phyloP scores from a whole-genome alignment of 2,329 filamentous ascomycete species.

The Elsinoe batatas region DNA sequence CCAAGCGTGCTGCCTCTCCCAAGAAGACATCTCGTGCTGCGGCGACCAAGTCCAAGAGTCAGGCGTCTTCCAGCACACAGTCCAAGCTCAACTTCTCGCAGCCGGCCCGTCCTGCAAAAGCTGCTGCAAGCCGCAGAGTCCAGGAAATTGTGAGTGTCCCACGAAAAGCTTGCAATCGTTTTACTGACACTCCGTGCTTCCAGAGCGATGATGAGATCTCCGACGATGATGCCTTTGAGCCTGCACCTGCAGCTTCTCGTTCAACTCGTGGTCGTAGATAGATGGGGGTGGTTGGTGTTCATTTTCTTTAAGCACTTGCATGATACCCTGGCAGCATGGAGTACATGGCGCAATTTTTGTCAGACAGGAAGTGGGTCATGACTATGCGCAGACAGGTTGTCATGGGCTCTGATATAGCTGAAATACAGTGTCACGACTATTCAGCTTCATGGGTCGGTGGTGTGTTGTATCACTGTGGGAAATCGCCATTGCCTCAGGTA shows the following conservation, averaged over 20 bases:
- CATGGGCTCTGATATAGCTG: background rate
- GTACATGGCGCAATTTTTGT: background rate
- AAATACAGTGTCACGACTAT: background rate
- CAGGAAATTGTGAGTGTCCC: conserved; percentile 32
- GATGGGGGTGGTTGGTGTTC: background rate
- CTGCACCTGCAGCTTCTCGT: conserved; percentile 17
- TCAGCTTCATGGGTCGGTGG: background rate
- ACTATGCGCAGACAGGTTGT: too few species aligned
- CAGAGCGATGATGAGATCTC: conserved; percentile 31
- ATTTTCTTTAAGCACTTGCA: background rate
- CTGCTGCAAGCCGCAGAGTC: conserved; percentile 23
- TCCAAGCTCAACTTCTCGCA: conserved; percentile 35
- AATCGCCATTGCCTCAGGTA: background rate
- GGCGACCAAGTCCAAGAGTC: conserved; percentile 13
- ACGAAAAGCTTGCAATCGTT: background rate
- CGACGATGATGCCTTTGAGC: conserved; percentile 31
- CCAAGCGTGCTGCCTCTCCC: conserved; percentile 23
- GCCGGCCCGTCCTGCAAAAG: conserved; percentile 25
- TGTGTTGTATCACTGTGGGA: background rate
- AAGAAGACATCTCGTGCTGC: conserved; percentile 21
- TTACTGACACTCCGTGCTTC: background rate
- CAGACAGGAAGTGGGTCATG: background rate
- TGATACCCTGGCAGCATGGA: conserved; percentile 10
- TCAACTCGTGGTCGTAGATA: conserved; percentile 14
- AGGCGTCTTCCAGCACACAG: conserved; percentile 26